These are phyloP conservation scores for Ogataea haglerorum DNA, from an alignment of 805 yeast species.

Conservation along the genomic window DNA sequence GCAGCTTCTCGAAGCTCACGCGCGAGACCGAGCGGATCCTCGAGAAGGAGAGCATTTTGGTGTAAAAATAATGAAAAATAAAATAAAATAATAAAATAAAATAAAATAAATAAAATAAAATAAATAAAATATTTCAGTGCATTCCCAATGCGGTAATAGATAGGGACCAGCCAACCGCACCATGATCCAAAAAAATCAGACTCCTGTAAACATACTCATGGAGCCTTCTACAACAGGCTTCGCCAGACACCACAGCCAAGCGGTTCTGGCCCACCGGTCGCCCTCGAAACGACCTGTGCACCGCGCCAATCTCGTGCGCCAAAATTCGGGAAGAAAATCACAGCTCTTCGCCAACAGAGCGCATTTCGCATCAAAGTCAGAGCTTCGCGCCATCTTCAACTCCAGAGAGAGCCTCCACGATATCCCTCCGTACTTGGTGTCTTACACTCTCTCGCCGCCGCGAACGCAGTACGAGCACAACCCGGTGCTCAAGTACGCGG, in stretches of 20 bases:
- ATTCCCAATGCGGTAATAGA: slow-evolving; percentile 14
- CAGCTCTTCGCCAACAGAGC: slow-evolving; percentile 1
- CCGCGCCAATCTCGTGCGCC: slow-evolving; percentile 6
- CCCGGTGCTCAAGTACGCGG: slow-evolving; percentile 22
- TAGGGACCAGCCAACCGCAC: slow-evolving; percentile 13
- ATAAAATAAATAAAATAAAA: background rate
- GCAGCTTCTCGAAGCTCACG: slow-evolving; percentile 57
- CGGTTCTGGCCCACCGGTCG: slow-evolving; percentile 2
- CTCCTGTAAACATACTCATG: background rate
- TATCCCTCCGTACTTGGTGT: slow-evolving; percentile 19
- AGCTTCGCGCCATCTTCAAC: slow-evolving; percentile 15
- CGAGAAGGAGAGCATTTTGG: slow-evolving; percentile 59
- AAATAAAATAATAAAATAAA: background rate
- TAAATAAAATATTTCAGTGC: background rate
- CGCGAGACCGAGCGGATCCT: slow-evolving; percentile 64
- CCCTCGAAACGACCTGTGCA: background rate
- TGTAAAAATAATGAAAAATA: slow-evolving; percentile 6
- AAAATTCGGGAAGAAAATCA: slow-evolving; percentile 1
- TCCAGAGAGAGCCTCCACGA: slow-evolving; percentile 14
- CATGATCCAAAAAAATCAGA: background rate
- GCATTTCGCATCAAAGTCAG: slow-evolving; percentile 1
- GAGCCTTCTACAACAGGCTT: slow-evolving; percentile 5
- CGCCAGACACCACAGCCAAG: background rate
- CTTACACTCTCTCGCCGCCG: slow-evolving; percentile 16
- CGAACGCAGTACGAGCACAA: slow-evolving; percentile 16